A percentile compares a stretch with the other conserved stretches of the same genome.
These are phyloP conservation scores for Diaporthe batatas DNA, from an alignment of 2,329 filamentous ascomycete genomes.

Conservation along the genomic window DNA sequence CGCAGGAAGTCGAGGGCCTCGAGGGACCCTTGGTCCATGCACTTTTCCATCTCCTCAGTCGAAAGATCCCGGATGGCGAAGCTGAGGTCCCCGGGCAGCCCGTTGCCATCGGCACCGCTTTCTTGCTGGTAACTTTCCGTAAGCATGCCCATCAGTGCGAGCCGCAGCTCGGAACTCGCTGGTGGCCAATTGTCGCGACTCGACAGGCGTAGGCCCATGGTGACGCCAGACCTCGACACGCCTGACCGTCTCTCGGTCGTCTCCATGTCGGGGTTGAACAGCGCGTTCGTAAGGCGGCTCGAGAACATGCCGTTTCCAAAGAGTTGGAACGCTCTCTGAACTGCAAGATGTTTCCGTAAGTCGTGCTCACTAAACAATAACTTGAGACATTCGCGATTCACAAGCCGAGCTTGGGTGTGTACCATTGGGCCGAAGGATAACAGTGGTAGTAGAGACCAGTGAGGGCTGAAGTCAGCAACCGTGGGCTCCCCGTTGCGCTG, in stretches of 20 bases:
- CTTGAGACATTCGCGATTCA: constrained; percentile 81
- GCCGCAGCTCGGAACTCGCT: constrained; percentile 90
- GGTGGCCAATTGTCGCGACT: constrained; percentile 90
- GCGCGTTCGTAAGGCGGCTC: constrained; percentile 80
- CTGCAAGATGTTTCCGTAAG: constrained; percentile 76
- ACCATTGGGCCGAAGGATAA: constrained; percentile 84
- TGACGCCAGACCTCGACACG: constrained; percentile 74
- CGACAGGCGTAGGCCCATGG: constrained; percentile 88
- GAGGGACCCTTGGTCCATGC: constrained; percentile 84
- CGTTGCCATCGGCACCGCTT: constrained; percentile 41
- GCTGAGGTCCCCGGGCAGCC: constrained; percentile 77
- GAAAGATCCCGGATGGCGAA: constrained; percentile 89
- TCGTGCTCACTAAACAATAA: constrained; percentile 82
- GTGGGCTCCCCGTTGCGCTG: constrained; percentile 31
- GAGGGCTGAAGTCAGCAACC: constrained; percentile 58
- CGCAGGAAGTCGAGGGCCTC: constrained; percentile 94
- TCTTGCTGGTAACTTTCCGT: constrained; percentile 74
- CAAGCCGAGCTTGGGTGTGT: constrained; percentile 78
- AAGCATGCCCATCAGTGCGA: constrained; percentile 88
- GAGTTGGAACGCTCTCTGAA: constrained; percentile 86
- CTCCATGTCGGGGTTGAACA: constrained; percentile 87
- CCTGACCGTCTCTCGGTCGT: constrained; percentile 81
- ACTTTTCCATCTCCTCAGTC: constrained; percentile 82
- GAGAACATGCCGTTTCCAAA: constrained; percentile 88
- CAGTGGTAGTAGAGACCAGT: constrained; percentile 72